Evolutionary conservation across 2,329 filamentous ascomycete species (phyloP).

Genomic region (Fusarium longipes): DNA sequence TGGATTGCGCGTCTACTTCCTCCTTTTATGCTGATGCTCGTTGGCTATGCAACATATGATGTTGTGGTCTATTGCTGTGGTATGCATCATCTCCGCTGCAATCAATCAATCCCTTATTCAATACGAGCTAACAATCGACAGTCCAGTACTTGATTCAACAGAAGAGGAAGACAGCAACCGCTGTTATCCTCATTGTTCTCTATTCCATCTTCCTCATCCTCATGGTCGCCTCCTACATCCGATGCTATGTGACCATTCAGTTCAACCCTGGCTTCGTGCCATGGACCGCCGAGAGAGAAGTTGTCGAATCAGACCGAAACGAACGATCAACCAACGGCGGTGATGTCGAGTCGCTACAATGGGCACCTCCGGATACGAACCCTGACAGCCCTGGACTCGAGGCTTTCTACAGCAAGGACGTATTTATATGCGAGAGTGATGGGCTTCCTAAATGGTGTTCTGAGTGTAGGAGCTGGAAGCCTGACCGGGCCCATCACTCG

Average conservation of each 20-base stretch:
- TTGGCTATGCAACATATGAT: slow-evolving; percentile 78
- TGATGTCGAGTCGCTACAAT: slow-evolving; percentile 47
- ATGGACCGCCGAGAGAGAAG: slow-evolving; percentile 56
- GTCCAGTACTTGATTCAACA: slow-evolving; percentile 76
- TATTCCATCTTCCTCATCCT: slow-evolving; percentile 79
- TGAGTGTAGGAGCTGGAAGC: slow-evolving; percentile 86
- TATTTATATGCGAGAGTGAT: slow-evolving; percentile 85
- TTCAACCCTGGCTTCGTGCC: slow-evolving; percentile 80
- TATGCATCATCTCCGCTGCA: slow-evolving; percentile 55
- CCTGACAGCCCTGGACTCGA: slow-evolving; percentile 77
- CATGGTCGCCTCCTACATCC: slow-evolving; percentile 74
- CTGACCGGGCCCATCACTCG: slow-evolving; percentile 88
- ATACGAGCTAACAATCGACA: slow-evolving; percentile 15
- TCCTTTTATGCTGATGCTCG: slow-evolving; percentile 70
- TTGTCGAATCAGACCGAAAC: slow-evolving; percentile 48
- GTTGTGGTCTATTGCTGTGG: slow-evolving; percentile 75
- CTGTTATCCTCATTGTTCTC: slow-evolving; percentile 75
- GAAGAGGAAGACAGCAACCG: slow-evolving; percentile 64
- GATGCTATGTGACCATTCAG: slow-evolving; percentile 71
- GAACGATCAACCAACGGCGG: slow-evolving; percentile 36
- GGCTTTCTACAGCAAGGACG: slow-evolving; percentile 81
- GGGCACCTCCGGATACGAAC: slow-evolving; percentile 56
- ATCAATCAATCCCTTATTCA: not conserved
- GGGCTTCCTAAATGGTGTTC: slow-evolving; percentile 90
- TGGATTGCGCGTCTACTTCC: slow-evolving; percentile 71